Evolutionary conservation across 1,139 yeast species (phyloP).

Genomic region (Lodderomyces parapsilosis): DNA sequence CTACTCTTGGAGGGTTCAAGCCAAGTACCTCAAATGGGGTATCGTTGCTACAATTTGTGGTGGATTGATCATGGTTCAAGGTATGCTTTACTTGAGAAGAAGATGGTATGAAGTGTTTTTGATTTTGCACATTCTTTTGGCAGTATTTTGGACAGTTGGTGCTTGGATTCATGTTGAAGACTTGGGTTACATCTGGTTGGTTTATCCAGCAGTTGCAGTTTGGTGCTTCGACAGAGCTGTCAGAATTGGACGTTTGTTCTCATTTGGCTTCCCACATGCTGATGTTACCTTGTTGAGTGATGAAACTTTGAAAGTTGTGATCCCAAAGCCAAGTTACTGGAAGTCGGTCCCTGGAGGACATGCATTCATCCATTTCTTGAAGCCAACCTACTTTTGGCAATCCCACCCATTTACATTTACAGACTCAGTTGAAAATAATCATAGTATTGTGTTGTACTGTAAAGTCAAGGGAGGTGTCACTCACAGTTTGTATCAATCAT

Average conservation of each 20-base stretch:
- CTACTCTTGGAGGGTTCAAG: slow-evolving; percentile 18
- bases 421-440: slow-evolving; percentile 20
- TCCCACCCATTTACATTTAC: slow-evolving; percentile 44
- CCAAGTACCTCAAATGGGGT: slow-evolving; percentile 30
- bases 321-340: slow-evolving; percentile 45
- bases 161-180: slow-evolving; percentile 42
- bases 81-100: slow-evolving; percentile 40
- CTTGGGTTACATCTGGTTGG: slow-evolving; percentile 40
- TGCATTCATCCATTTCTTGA: slow-evolving; percentile 48
- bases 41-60: slow-evolving; percentile 33
- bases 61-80: slow-evolving; percentile 34
- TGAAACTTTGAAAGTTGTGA: slow-evolving; percentile 40
- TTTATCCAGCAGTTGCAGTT: slow-evolving; percentile 39
- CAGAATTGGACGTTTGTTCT: slow-evolving; percentile 31
- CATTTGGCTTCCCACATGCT: slow-evolving; percentile 42
- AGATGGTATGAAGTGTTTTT: slow-evolving; percentile 45
- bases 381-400: slow-evolving; percentile 40
- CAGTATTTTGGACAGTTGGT: slow-evolving; percentile 40
- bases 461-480: slow-evolving; percentile 42
- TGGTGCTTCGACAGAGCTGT: slow-evolving; percentile 45
- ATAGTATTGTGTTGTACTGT: slow-evolving; percentile 27
- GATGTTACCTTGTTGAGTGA: slow-evolving; percentile 30
- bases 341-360: slow-evolving; percentile 49
- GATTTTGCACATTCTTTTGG: slow-evolving; percentile 39
- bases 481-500: slow-evolving; percentile 29